A percentile compares a stretch with the other conserved stretches of the same genome.
phyloP scores from a whole-genome alignment of 2,329 filamentous ascomycete genomes.

The Chrysoporthe puriensis region DNA sequence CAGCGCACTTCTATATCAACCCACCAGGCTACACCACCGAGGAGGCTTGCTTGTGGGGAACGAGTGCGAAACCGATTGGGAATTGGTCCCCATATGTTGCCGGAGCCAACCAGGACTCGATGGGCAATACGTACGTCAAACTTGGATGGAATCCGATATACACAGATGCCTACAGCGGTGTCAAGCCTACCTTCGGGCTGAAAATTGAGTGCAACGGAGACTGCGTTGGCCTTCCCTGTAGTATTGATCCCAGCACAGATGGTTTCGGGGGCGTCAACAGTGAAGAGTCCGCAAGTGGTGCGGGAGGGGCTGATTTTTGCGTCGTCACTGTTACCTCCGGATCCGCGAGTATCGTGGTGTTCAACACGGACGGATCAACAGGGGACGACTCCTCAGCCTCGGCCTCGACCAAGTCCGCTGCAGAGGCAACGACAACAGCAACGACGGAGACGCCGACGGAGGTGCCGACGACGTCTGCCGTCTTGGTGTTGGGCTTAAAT shows the following conservation, averaged over 20 bases:
- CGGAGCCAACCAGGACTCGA: constrained; percentile 70
- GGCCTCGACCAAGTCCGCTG: constrained; percentile 28
- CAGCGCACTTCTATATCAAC: constrained; percentile 83
- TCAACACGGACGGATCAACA: constrained; percentile 48
- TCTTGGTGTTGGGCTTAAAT: constrained; percentile 1
- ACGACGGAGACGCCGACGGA: constrained; percentile 27
- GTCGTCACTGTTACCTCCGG: constrained; percentile 76
- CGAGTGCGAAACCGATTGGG: constrained; percentile 62
- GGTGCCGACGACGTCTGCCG: constrained; percentile 32
- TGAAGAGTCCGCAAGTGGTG: constrained; percentile 58
- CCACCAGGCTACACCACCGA: constrained; percentile 64
- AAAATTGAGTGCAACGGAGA: constrained; percentile 69
- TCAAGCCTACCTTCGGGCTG: constrained; percentile 67
- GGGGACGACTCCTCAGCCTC: constrained; percentile 32
- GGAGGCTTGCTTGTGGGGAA: constrained; percentile 74
- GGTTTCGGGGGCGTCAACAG: constrained; percentile 63
- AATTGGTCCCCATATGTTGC: constrained; percentile 81
- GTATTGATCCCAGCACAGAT: constrained; percentile 64
- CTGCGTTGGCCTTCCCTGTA: constrained; percentile 77
- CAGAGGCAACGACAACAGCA: constrained; percentile 28
- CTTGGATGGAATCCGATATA: constrained; percentile 80
- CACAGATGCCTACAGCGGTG: constrained; percentile 58
- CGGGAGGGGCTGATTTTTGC: constrained; percentile 72
- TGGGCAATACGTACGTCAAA: constrained; percentile 73
- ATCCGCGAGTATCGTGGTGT: constrained; percentile 70